phyloP scores from a whole-genome alignment of 495 filamentous ascomycete species.

The Xylaria intraflava region DNA sequence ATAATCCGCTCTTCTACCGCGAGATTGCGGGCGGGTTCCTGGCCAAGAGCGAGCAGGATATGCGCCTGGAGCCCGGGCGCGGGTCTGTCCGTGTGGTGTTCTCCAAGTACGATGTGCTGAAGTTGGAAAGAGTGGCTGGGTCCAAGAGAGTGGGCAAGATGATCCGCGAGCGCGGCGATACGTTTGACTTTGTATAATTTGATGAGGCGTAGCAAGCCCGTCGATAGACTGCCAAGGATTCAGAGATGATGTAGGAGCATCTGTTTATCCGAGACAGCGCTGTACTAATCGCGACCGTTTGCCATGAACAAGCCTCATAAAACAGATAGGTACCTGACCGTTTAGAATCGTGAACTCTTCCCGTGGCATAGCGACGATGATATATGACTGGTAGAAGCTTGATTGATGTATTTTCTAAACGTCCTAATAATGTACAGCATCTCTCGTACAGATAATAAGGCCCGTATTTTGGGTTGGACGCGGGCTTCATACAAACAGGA shows the following conservation, averaged over 20 bases:
- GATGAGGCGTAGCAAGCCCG: no score
- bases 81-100: constrained; percentile 66
- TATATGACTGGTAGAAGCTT: neutral
- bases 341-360: neutral
- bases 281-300: neutral
- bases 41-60: constrained; percentile 47
- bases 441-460: constrained; percentile 3
- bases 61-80: constrained; percentile 41
- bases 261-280: neutral
- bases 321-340: neutral
- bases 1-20: constrained; percentile 81
- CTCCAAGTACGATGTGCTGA: constrained; percentile 80
- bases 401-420: neutral
- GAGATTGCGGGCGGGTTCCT: constrained; percentile 75
- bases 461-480: neutral
- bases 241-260: neutral
- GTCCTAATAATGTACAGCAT: constrained; percentile 12
- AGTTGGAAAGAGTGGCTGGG: constrained; percentile 84
- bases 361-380: neutral
- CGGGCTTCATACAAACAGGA: neutral
- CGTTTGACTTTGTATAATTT: constrained; percentile 68
- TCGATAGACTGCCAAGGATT: no score
- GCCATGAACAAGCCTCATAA: neutral
- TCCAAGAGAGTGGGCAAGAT: constrained; percentile 67
- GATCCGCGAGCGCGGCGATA: constrained; percentile 73